These are phyloP conservation scores for Macadamia integrifolia DNA, from an alignment of 164 flowering plant genomes.

Conservation along the genomic window DNA sequence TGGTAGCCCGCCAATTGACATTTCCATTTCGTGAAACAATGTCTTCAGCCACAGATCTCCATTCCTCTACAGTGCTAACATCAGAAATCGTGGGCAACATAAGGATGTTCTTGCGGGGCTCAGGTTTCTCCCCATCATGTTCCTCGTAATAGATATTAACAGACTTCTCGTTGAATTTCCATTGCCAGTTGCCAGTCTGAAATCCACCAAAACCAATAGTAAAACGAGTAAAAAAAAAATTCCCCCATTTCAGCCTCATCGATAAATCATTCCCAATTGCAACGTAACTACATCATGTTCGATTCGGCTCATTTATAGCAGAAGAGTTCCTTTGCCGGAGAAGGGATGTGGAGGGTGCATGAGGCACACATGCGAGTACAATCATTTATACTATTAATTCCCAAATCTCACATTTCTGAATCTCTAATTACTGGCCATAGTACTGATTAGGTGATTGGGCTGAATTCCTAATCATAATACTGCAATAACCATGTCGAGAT, in stretches of 20 bases:
- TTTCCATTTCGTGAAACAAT: slow-evolving; percentile 50
- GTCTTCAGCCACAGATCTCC: slow-evolving; percentile 78
- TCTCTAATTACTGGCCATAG: no score
- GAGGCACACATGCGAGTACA: not conserved
- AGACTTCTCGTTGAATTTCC: slow-evolving; percentile 64
- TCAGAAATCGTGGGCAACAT: slow-evolving; percentile 94
- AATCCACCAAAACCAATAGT: slow-evolving; percentile 1
- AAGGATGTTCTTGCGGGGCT: slow-evolving; percentile 51
- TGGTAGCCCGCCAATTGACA: slow-evolving; percentile 59
- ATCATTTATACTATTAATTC: not conserved
- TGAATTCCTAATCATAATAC: not conserved
- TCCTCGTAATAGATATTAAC: slow-evolving; percentile 76
- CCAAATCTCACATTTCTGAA: not conserved
- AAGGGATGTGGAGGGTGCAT: not conserved
- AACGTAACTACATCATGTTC: no score
- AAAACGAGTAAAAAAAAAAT: not conserved
- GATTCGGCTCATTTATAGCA: no score
- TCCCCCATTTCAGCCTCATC: no score
- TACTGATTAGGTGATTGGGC: no score
- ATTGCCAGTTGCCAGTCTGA: slow-evolving; percentile 72
- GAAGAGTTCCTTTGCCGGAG: no score
- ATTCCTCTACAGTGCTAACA: slow-evolving; percentile 96
- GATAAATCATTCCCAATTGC: no score
- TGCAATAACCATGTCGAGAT: no score
- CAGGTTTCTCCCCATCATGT: slow-evolving; percentile 37